A percentile compares a stretch with the other conserved stretches of the same genome.
Conservation (phyloP, 2,329 filamentous ascomycete species). For the Trichoderma sp. region DNA sequence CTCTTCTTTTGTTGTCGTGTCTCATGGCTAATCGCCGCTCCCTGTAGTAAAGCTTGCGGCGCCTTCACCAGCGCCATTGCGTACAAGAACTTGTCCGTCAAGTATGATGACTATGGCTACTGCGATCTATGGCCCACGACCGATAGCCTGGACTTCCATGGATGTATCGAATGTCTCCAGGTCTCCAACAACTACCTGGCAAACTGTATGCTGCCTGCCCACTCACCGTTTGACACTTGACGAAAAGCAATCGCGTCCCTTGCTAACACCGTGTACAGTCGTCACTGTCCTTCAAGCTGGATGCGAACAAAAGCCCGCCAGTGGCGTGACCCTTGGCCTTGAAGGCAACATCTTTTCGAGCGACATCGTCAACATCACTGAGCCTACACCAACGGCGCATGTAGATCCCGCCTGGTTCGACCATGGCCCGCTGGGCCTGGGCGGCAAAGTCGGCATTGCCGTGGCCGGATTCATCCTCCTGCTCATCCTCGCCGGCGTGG, state of each 20-base stretch:
- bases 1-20: neutral
- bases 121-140: constrained; percentile 52
- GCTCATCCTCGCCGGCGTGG: constrained; percentile 53
- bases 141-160: constrained; percentile 42
- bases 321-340: constrained; percentile 53
- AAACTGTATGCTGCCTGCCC: constrained; percentile 51
- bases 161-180: constrained; percentile 53
- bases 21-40: constrained; percentile 33
- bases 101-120: constrained; percentile 54
- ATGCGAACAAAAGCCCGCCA: constrained; percentile 54
- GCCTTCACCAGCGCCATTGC: constrained; percentile 51
- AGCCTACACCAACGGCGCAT: constrained; percentile 47
- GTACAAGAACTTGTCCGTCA: constrained; percentile 53
- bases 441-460: constrained; percentile 61
- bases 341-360: constrained; percentile 57
- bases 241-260: neutral
- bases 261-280: constrained; percentile 42
- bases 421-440: constrained; percentile 52
- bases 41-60: constrained; percentile 54
- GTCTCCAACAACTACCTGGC: constrained; percentile 47
- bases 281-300: constrained; percentile 57
- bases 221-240: no score
- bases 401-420: constrained; percentile 47
- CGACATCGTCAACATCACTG: constrained; percentile 52
- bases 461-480: constrained; percentile 54